A percentile compares a stretch with the other conserved stretches of the same genome.
Evolutionary conservation across 139 green algal genomes (phyloP).

Genomic region (Coelastrella sp.): DNA sequence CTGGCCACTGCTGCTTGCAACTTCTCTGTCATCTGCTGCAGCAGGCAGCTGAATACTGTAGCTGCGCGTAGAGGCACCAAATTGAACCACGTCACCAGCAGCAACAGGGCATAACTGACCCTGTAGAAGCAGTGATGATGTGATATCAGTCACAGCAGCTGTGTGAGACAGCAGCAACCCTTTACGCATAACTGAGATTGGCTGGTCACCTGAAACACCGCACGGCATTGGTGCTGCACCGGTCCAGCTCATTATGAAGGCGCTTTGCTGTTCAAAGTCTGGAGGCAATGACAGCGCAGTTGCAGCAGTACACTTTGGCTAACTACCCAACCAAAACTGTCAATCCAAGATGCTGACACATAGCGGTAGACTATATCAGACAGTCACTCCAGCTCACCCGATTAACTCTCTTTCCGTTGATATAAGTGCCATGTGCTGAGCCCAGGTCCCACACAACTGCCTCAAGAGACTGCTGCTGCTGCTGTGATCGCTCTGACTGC

Average conservation of each 20-base stretch:
- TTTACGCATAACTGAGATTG: no score
- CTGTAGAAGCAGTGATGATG: conserved; percentile 22
- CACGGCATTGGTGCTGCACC: neutral
- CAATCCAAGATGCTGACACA: neutral
- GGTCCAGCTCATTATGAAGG: no score
- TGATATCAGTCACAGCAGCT: neutral
- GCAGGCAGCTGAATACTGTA: neutral
- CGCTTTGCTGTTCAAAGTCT: no score
- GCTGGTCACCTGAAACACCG: neutral
- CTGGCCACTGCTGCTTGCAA: neutral
- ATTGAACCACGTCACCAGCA: neutral
- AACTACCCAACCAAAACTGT: no score
- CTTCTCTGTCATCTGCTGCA: neutral
- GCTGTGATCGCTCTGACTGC: neutral
- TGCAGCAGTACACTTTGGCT: no score
- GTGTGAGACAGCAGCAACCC: no score
- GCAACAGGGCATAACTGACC: neutral
- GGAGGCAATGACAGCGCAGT: no score
- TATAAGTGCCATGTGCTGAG: conserved; percentile 27
- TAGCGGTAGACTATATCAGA: neutral
- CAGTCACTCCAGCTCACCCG: neutral
- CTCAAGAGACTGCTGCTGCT: conserved; percentile 3
- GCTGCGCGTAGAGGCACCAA: conserved; percentile 24
- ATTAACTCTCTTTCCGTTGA: neutral
- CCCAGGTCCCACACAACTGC: conserved; percentile 13